Evolutionary conservation across 345 rosid genomes (phyloP).

Genomic region (Anacardium occidentale): DNA sequence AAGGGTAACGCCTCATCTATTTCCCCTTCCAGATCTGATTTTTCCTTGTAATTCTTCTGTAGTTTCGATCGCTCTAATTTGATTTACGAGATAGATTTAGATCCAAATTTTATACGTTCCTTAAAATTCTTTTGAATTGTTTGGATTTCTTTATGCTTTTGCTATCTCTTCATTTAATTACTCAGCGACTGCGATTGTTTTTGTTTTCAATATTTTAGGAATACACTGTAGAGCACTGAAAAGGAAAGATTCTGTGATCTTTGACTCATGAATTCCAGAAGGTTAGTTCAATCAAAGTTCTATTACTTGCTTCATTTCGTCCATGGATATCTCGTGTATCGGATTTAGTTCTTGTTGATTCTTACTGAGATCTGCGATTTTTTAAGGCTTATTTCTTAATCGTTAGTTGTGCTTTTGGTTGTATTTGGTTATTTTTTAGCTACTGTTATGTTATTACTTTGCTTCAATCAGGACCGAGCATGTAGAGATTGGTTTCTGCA

Average conservation of each 20-base stretch:
- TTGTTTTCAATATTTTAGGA: background rate
- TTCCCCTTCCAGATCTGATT: too few species aligned
- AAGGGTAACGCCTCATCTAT: constrained; percentile 16
- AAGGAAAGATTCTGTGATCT: constrained; percentile 15
- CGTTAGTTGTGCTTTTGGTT: background rate
- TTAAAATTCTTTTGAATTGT: background rate
- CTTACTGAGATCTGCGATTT: background rate
- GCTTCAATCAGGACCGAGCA: background rate
- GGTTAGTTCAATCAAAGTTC: constrained; percentile 35
- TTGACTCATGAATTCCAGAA: constrained; percentile 55
- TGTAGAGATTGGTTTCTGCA: background rate
- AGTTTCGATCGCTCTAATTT: background rate
- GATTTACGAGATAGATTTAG: background rate
- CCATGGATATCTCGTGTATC: background rate
- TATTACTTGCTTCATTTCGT: background rate
- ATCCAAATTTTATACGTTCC: background rate
- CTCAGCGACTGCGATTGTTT: background rate
- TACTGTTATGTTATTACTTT: background rate
- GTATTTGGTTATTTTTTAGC: background rate
- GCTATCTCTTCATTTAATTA: background rate
- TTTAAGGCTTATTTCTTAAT: background rate
- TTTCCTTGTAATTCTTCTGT: background rate
- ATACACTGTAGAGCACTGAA: background rate
- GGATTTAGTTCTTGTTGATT: background rate
- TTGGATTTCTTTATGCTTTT: background rate